Evolutionary conservation across 2,329 filamentous ascomycete species (phyloP), one percentile per base, ranked within the genome.

Genomic region (Acephala macrosclerotiorum): DNA sequence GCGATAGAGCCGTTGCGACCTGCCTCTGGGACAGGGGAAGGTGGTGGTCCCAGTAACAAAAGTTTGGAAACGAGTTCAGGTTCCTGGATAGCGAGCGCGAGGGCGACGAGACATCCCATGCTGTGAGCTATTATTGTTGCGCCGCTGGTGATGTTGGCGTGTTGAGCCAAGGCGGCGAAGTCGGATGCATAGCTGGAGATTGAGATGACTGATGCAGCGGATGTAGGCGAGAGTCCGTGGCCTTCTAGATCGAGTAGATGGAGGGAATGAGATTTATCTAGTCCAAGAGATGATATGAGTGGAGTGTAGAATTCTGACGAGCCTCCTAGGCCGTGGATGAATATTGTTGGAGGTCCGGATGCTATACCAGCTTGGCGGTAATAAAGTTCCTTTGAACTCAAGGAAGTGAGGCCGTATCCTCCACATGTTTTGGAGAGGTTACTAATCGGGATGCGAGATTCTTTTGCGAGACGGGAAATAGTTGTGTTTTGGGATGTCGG

Each of bases 181-280:
- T 86, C 84, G 0, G 67, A 65, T 0, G 80, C 80, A 55, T 84
- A 80, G 0, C 79, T 82, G 0, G 74, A 70, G 47, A 87, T 80
- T 7, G 76, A 80, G 14, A 84, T 61, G 2, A 68, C 69, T 57
- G 77, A 81, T 2, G 79, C 75, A 0, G 84, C 80, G 8, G 79
- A 80, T 0, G 84, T 86, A 0, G 84, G 84, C 0, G 83, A 84
- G 7, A 84, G 76, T 0, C 85, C 85, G 66, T 87, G 85, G 2
- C 85, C 85, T 73, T 88, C 85, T 2, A 88, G 76, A 66, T 88
- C 86, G 65, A 82, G 81, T 0, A 85, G 71, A 64, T 84, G 80
- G 7, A 80, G 66, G 1, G 70, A 76, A 68, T 79, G 74, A 1
- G 73, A 70, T 12, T 74, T 66, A 5, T 69, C 64, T 6, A 80